phyloP scores from a whole-genome alignment of 768 basidiomycete species.

The Polyporus arcularius region DNA sequence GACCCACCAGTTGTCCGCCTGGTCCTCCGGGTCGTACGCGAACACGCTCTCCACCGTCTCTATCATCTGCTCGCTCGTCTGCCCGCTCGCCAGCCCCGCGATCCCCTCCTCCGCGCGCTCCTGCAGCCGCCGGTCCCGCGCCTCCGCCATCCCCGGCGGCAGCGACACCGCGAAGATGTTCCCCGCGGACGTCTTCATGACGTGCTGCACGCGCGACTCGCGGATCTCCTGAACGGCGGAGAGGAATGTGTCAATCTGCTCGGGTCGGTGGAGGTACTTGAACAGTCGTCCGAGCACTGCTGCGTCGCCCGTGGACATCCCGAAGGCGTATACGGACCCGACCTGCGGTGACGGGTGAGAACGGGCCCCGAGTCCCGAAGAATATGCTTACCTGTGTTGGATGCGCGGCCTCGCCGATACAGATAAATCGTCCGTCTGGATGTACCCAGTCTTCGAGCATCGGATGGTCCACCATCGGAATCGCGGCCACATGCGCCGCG shows the following conservation, averaged over 20 bases:
- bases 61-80: conserved; percentile 11
- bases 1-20: conserved; percentile 32
- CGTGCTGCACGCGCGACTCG: conserved; percentile 22
- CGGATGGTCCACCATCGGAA: conserved; percentile 17
- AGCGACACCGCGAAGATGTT: conserved; percentile 25
- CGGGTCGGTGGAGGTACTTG: conserved; percentile 25
- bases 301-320: conserved; percentile 34
- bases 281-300: conserved; percentile 37
- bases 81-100: background rate
- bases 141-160: conserved; percentile 24
- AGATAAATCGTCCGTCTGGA: conserved; percentile 23
- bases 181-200: conserved; percentile 20
- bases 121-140: conserved; percentile 13
- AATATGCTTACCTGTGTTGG: conserved; percentile 27
- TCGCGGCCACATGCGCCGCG: background rate
- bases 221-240: conserved; percentile 29
- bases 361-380: background rate
- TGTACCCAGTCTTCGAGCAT: conserved; percentile 34
- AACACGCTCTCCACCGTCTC: conserved; percentile 21
- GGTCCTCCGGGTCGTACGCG: conserved; percentile 32
- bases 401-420: conserved; percentile 38
- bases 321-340: conserved; percentile 17
- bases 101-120: conserved; percentile 15
- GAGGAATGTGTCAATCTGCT: conserved; percentile 31
- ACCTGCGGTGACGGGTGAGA: background rate